phyloP scores from a whole-genome alignment of 306 rosid species.

The Coriaria nepalensis region DNA sequence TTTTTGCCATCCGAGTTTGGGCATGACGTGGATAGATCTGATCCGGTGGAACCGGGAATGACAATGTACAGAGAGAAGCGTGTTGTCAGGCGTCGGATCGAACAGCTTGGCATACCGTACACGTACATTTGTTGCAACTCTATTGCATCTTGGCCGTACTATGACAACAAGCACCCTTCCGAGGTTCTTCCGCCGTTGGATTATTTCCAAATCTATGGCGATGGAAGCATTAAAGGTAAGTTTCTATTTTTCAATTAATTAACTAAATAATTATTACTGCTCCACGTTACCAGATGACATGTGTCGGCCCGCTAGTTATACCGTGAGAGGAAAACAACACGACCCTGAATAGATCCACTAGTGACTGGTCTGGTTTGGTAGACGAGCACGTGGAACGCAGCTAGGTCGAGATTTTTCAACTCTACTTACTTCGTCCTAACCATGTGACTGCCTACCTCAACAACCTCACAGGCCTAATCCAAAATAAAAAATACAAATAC shows the following conservation, averaged over 20 bases:
- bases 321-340: too few species aligned
- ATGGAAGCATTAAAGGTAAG: slow-evolving; percentile 51
- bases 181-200: slow-evolving; percentile 47
- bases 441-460: too few species aligned
- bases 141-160: slow-evolving; percentile 68
- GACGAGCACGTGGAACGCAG: too few species aligned
- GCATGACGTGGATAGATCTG: slow-evolving; percentile 55
- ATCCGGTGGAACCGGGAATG: slow-evolving; percentile 60
- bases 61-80: slow-evolving; percentile 41
- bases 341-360: too few species aligned
- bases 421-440: too few species aligned
- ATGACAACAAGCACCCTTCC: slow-evolving; percentile 45
- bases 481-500: too few species aligned
- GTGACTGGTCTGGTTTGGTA: too few species aligned
- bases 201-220: slow-evolving; percentile 51
- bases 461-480: too few species aligned
- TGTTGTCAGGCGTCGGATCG: slow-evolving; percentile 24
- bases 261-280: background rate
- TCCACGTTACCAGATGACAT: too few species aligned
- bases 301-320: too few species aligned
- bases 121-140: slow-evolving; percentile 59
- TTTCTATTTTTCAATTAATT: background rate
- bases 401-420: too few species aligned
- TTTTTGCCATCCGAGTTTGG: slow-evolving; percentile 69
- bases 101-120: slow-evolving; percentile 32